Conservation (phyloP, 2,329 filamentous ascomycete genomes). For the Eutypa lata region DNA sequence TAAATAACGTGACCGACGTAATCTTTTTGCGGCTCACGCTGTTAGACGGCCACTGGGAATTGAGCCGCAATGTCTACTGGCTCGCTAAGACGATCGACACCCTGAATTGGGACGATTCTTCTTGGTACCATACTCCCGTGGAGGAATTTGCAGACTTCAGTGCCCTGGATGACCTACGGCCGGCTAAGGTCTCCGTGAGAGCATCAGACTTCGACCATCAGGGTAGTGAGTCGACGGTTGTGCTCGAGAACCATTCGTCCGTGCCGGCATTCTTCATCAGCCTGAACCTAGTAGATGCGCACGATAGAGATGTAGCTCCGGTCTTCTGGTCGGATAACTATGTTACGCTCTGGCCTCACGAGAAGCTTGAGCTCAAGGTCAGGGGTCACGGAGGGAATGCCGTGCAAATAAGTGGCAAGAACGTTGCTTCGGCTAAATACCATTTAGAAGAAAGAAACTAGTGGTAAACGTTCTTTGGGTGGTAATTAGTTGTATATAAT, state of each 20-base stretch:
- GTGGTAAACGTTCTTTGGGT: too few species aligned
- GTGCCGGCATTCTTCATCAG: constrained; percentile 58
- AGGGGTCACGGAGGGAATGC: constrained; percentile 18
- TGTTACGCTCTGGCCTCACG: constrained; percentile 56
- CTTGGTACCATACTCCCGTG: constrained; percentile 59
- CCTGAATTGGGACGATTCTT: constrained; percentile 54
- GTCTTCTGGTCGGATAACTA: constrained; percentile 62
- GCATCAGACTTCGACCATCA: constrained; percentile 5
- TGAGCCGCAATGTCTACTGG: constrained; percentile 63
- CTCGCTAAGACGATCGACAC: constrained; percentile 42
- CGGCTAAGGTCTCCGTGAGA: constrained; percentile 34
- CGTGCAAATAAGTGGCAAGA: constrained; percentile 27
- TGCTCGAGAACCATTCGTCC: constrained; percentile 48
- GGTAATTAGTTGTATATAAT: background rate
- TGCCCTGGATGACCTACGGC: constrained; percentile 36
- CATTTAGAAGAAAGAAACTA: background rate
- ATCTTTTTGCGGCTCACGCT: constrained; percentile 51
- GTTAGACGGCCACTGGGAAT: constrained; percentile 24
- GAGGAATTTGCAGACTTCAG: constrained; percentile 47
- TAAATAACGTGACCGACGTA: constrained; percentile 36
- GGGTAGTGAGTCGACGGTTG: constrained; percentile 25
- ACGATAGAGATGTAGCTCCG: constrained; percentile 44
- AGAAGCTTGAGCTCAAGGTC: constrained; percentile 42
- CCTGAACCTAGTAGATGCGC: constrained; percentile 44
- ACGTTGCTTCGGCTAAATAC: constrained; percentile 10